Evolutionary conservation across 2,329 filamentous ascomycete species (phyloP).

Genomic region (Ceratocystis papillata): DNA sequence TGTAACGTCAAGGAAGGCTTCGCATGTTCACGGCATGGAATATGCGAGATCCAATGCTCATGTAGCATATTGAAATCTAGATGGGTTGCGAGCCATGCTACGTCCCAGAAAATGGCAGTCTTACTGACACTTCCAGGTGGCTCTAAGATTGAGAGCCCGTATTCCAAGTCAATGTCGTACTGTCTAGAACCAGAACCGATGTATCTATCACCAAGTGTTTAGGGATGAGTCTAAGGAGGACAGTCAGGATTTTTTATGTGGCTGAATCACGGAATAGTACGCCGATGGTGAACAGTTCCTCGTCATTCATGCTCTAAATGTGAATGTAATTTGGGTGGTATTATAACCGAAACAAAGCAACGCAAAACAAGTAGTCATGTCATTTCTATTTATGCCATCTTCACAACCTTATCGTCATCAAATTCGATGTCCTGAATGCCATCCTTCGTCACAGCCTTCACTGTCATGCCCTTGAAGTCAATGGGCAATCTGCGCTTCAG

Average conservation of each 20-base stretch:
- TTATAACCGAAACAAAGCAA: conserved; percentile 16
- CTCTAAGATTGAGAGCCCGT: too few species aligned
- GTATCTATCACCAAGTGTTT: too few species aligned
- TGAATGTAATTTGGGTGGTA: conserved; percentile 5
- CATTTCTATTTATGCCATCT: conserved; percentile 40
- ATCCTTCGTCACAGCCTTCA: conserved; percentile 93
- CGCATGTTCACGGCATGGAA: not conserved
- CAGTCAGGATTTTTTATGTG: not conserved
- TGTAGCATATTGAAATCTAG: not conserved
- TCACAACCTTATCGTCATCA: conserved; percentile 66
- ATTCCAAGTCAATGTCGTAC: too few species aligned
- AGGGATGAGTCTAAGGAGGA: too few species aligned
- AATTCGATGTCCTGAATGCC: conserved; percentile 78
- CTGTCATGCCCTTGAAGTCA: conserved; percentile 93
- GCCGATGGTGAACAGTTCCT: not conserved
- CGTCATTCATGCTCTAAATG: not conserved
- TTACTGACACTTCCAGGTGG: too few species aligned
- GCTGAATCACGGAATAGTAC: not conserved
- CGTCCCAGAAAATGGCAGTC: not conserved
- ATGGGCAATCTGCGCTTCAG: conserved; percentile 93
- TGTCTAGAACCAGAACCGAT: too few species aligned
- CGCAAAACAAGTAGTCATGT: conserved; percentile 18
- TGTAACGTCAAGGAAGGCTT: not conserved
- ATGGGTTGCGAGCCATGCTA: not conserved
- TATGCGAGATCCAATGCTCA: not conserved